Base-by-base conservation (phyloP, 192 early-diverging fungal genomes). In the Backusella sp. region DNA sequence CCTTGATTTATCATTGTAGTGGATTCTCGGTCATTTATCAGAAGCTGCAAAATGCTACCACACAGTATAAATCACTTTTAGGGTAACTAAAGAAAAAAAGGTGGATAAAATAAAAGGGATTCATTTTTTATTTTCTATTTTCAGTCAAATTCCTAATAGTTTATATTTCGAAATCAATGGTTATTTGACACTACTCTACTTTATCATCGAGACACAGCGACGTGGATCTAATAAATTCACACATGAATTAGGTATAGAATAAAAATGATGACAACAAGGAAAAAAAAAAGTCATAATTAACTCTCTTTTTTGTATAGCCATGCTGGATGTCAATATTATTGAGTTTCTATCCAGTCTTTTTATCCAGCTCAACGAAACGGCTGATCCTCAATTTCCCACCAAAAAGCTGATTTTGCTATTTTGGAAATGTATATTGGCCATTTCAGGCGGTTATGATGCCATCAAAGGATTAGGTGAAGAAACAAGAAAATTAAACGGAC, bases 361-460 rank as follows among this genome's bases (percentile, higher is more conserved):
- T 23, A 28, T 28, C 21, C 56, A 62, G 12, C 26, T 62, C 23
- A 62, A 62, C 26, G 56, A 28, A 62, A 62, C 9, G 23, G 5
- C 21, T 8, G 56, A 62, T 62, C 3, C 56, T 7, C 26, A 14
- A 62, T 62, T 62, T 11, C 56, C 56, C 19, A 4, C 9, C 30
- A 59, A 67, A 67, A 36, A 94, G 90, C 80, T 94, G 39, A 71
- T 92, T 7, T 76, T 93, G 3, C 74, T 94, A 34, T 79, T 92
- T 0, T 93, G 90, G 90, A 94, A 94, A 81, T 84, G 89, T 15
- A 67, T 94, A 21, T 67, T 90, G 23, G 74, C 82, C 15, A 89
- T 88, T 34, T 69, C 93, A 15, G 93, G 93, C 9, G 85, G 84
- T 36, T 68, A 84, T 28, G 79, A 86, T 15, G 79, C 84, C 19